Conservation (phyloP, 129 eudicot genomes). For the Escallonia herrerae region DNA sequence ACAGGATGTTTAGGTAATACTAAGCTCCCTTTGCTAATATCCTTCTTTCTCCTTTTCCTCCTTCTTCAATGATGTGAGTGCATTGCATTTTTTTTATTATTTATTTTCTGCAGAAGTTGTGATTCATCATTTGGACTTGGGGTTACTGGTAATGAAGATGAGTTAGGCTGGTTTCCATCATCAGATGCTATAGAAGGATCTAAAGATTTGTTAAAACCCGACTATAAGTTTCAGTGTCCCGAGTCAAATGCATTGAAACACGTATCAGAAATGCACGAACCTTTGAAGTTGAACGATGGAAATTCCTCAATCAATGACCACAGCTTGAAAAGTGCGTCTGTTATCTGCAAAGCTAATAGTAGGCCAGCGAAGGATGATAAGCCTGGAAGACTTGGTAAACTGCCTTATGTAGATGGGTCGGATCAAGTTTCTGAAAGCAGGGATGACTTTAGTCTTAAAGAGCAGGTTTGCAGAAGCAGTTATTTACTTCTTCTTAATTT, state of each 20-base stretch:
- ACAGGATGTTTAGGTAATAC: slow-evolving; percentile 73
- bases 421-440: slow-evolving; percentile 27
- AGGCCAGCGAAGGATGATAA: slow-evolving; percentile 11
- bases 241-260: slow-evolving; percentile 31
- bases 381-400: slow-evolving; percentile 2
- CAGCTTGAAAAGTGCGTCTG: slow-evolving; percentile 8
- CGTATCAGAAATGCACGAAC: slow-evolving; percentile 11
- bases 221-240: slow-evolving; percentile 37
- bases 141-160: slow-evolving; percentile 44
- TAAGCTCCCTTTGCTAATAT: neutral
- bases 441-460: slow-evolving; percentile 20
- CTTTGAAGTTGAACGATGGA: neutral
- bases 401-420: slow-evolving; percentile 21
- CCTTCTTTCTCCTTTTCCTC: neutral
- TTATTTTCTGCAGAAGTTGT: slow-evolving; percentile 57
- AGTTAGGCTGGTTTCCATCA: slow-evolving; percentile 67
- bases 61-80: neutral
- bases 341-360: slow-evolving; percentile 12
- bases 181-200: slow-evolving; percentile 47
- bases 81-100: neutral
- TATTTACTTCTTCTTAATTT: neutral
- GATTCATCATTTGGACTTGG: slow-evolving; percentile 77
- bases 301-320: neutral
- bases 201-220: slow-evolving; percentile 40
- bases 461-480: slow-evolving; percentile 29